Percentiles rank a stretch among this genome's conserved stretches.
These are phyloP conservation scores for Amesomyces nigricolor DNA, from an alignment of 2,329 filamentous ascomycete genomes.

Conservation along the genomic window DNA sequence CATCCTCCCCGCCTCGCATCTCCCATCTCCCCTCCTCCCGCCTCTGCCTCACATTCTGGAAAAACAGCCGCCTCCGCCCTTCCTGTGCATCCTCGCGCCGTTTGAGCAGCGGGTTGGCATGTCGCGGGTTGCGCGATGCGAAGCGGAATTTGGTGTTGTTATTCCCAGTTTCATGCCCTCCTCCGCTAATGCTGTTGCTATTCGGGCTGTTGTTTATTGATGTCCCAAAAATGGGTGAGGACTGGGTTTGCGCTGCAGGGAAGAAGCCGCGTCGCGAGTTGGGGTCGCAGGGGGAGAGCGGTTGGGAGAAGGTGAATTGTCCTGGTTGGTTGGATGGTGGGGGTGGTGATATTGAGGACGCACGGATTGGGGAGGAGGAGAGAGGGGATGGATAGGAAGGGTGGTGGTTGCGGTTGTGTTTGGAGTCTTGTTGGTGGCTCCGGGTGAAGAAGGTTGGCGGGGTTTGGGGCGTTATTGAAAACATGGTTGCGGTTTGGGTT, in stretches of 20 bases:
- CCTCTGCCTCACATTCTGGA: conserved; percentile 59
- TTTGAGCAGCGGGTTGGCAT: conserved; percentile 54
- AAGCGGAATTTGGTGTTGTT: conserved; percentile 15
- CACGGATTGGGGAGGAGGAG: conserved; percentile 53
- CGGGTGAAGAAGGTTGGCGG: conserved; percentile 37
- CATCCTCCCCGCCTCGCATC: conserved; percentile 59
- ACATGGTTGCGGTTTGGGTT: conserved; percentile 14
- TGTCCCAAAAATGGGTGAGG: conserved; percentile 31
- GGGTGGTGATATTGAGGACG: conserved; percentile 42
- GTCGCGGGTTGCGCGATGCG: conserved; percentile 12
- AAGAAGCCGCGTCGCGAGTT: conserved; percentile 35
- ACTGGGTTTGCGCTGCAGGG: conserved; percentile 32
- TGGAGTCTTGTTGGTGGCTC: conserved; percentile 23
- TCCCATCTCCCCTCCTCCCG: conserved; percentile 56
- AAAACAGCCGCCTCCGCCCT: conserved; percentile 59
- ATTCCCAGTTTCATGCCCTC: conserved; percentile 18
- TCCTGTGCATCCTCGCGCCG: conserved; percentile 58
- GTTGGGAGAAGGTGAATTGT: background rate
- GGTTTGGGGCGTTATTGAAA: conserved; percentile 30
- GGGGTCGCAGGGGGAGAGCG: conserved; percentile 27
- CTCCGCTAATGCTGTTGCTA: conserved; percentile 24
- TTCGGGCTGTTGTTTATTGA: background rate
- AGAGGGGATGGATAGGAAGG: conserved; percentile 51
- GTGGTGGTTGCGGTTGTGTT: conserved; percentile 32
- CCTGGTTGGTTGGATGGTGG: conserved; percentile 31